These are phyloP conservation scores for Mucor mucedo DNA, from an alignment of 371 early-diverging fungal species.

Conservation along the genomic window DNA sequence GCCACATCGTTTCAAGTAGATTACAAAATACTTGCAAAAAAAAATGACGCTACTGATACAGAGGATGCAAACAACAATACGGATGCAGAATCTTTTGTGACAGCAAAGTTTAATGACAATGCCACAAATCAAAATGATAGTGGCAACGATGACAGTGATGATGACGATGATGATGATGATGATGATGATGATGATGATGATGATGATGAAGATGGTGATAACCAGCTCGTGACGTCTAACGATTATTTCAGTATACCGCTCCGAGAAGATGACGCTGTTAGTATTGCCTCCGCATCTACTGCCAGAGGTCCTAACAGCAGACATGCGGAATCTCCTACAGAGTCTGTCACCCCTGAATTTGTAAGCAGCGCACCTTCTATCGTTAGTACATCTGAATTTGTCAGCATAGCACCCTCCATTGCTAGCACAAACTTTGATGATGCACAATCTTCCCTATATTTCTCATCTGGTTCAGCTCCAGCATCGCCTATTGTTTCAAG, in stretches of 20 bases:
- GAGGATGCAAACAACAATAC: constrained; percentile 70
- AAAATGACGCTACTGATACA: too few species aligned
- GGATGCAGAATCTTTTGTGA: constrained; percentile 76
- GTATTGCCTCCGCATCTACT: constrained; percentile 19
- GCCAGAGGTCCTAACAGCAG: constrained; percentile 7
- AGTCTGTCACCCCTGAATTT: neutral
- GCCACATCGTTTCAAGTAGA: neutral
- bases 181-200: constrained; percentile 49
- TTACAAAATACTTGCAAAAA: neutral
- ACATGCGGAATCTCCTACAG: neutral
- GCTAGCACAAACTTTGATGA: constrained; percentile 20
- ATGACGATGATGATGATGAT: constrained; percentile 55
- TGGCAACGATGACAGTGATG: constrained; percentile 38
- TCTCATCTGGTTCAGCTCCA: constrained; percentile 16
- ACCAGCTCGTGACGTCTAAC: neutral
- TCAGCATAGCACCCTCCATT: constrained; percentile 4
- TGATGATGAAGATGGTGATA: constrained; percentile 56
- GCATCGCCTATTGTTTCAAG: constrained; percentile 11
- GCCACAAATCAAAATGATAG: constrained; percentile 40
- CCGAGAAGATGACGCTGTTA: constrained; percentile 7
- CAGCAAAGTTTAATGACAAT: constrained; percentile 60
- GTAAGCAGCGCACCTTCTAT: neutral
- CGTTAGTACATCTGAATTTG: neutral
- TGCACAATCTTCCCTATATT: constrained; percentile 22
- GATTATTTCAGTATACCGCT: constrained; percentile 2